Conservation (phyloP, 768 basidiomycete genomes). For the Russula olivacea region DNA sequence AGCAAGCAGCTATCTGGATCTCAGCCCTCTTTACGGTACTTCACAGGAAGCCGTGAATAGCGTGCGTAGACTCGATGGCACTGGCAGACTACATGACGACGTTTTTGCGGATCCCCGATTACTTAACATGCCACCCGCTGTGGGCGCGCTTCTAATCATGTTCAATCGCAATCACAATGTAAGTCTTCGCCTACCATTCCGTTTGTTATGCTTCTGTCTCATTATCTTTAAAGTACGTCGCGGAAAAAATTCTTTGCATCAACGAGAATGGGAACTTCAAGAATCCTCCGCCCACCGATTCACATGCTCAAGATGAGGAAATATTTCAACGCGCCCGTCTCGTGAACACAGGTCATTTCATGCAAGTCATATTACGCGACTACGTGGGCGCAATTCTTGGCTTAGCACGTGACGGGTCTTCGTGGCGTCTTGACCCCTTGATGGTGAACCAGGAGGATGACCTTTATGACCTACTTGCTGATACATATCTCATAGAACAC, state of each 20-base stretch:
- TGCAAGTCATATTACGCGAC: constrained; percentile 63
- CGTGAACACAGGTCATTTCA: constrained; percentile 67
- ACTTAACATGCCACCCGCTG: constrained; percentile 66
- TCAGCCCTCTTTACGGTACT: constrained; percentile 69
- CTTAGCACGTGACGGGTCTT: constrained; percentile 53
- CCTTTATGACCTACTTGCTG: neutral
- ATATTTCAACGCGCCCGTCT: constrained; percentile 69
- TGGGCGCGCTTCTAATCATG: constrained; percentile 60
- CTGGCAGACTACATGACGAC: constrained; percentile 62
- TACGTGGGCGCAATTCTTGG: constrained; percentile 74
- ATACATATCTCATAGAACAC: constrained; percentile 36
- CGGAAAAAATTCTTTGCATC: constrained; percentile 57
- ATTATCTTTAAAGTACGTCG: constrained; percentile 49
- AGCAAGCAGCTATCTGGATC: constrained; percentile 68
- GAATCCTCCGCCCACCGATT: constrained; percentile 24
- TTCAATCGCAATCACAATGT: constrained; percentile 73
- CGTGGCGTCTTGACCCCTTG: constrained; percentile 67
- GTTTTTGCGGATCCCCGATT: constrained; percentile 63
- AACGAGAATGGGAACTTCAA: constrained; percentile 55
- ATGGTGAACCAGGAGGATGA: constrained; percentile 36
- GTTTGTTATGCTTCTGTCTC: neutral
- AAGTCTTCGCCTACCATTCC: constrained; percentile 22
- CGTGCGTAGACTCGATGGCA: constrained; percentile 58
- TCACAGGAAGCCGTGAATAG: constrained; percentile 39
- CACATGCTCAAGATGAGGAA: constrained; percentile 58